A percentile compares a stretch with the other conserved stretches of the same genome.
Conservation (phyloP, 495 filamentous ascomycete genomes). For the Neurospora intermedia region DNA sequence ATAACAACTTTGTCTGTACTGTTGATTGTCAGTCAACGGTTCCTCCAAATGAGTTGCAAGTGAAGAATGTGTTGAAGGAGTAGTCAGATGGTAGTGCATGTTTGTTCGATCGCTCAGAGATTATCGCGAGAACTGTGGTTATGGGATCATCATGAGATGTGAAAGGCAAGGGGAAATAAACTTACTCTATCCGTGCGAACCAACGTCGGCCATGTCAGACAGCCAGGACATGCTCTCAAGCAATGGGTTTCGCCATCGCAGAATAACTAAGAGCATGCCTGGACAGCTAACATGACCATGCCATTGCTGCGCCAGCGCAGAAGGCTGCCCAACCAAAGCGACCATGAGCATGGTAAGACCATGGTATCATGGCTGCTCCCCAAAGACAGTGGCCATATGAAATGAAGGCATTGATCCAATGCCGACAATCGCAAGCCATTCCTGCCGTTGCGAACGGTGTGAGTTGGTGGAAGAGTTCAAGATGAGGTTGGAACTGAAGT, state of each 20-base stretch:
- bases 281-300: background rate
- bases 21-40: conserved; percentile 11
- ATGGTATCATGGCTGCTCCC: background rate
- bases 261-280: background rate
- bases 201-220: background rate
- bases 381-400: background rate
- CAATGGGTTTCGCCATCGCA: background rate
- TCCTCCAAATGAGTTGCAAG: conserved; percentile 8
- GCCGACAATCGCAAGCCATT: background rate
- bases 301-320: background rate
- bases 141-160: conserved; percentile 43
- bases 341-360: background rate
- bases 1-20: background rate
- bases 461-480: background rate
- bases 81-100: conserved; percentile 99
- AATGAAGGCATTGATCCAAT: background rate
- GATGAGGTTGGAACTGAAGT: background rate
- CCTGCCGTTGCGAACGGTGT: background rate
- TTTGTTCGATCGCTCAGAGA: conserved; percentile 87
- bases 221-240: background rate
- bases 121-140: conserved; percentile 53
- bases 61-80: conserved; percentile 13
- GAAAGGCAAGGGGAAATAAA: conserved; percentile 1
- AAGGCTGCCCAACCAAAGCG: background rate
- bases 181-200: conserved; percentile 7